Evolutionary conservation across 257 asterid genomes (phyloP).

Genomic region (Linaria vulgaris): DNA sequence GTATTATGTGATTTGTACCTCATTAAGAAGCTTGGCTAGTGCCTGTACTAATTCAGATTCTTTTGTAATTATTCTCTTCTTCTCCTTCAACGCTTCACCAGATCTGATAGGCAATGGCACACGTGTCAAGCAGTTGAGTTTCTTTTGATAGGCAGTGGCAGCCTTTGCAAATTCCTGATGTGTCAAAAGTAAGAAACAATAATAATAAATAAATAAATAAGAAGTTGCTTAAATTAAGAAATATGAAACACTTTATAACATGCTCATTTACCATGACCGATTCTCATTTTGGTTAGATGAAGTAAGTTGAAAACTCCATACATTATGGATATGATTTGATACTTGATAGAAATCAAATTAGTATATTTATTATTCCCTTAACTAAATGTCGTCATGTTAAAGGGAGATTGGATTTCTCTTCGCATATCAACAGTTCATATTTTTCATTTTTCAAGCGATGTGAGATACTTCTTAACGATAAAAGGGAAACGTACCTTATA

Average conservation of each 20-base stretch:
- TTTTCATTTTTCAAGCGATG: too few species aligned
- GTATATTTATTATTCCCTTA: too few species aligned
- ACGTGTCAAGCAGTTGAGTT: conserved; percentile 23
- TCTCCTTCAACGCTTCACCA: conserved; percentile 45
- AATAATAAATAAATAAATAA: conserved; percentile 9
- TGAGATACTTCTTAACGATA: too few species aligned
- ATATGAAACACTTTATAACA: neutral
- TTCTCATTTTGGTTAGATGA: too few species aligned
- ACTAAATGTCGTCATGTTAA: too few species aligned
- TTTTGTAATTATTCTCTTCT: conserved; percentile 35
- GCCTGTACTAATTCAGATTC: conserved; percentile 44
- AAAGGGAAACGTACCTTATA: conserved; percentile 1
- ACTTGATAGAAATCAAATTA: too few species aligned
- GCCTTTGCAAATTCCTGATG: conserved; percentile 55
- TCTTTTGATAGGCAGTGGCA: conserved; percentile 46
- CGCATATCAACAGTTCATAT: too few species aligned
- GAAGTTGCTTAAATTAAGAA: neutral
- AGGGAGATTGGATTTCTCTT: too few species aligned
- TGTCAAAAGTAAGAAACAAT: too few species aligned
- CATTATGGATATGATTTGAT: too few species aligned
- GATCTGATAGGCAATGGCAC: conserved; percentile 32
- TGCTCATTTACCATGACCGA: too few species aligned
- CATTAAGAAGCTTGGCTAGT: conserved; percentile 26
- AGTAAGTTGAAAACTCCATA: too few species aligned
- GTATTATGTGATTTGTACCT: conserved; percentile 60